Evolutionary conservation across 139 green algal species (phyloP), one percentile per base, ranked within the genome.

Genomic region (Auxenochlorella pyrenoidosa): DNA sequence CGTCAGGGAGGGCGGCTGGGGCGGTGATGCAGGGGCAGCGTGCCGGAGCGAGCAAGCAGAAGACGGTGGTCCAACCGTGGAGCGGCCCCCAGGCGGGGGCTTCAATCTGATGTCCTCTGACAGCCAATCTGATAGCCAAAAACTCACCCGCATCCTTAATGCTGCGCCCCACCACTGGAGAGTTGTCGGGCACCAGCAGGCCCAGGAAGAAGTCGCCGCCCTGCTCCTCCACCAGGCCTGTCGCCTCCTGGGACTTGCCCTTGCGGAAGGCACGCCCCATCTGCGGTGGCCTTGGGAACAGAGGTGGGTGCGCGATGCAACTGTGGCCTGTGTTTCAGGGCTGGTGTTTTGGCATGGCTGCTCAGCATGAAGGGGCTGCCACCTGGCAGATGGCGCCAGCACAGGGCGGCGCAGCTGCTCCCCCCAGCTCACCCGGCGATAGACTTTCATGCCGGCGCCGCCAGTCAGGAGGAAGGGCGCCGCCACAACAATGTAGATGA

Each of bases 171-270:
- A 87, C 66, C 16, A 84, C 75, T 5, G 92, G 85, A 28, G 90
- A 89, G 40, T 84, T 68, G 32, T 89, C 63, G 32, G 95, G 78
- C 1, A 93, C 90, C 26, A 95, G 75, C 34, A 94, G 82, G 19
- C 83, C 59, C 26, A 87, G 75, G 32, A 82, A 85, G 68, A 87
- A 87, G 68, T 87, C 82, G 22, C 47, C 68, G 12, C 82, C 81
- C 18, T 19, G n/a, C 38, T 75, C 80, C 28, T 85, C 77, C 0
- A 41, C 77, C n/a, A 68, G 1, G n/a, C 77, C 77, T 18, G 19
- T 38, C 0, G 18, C 16, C 4, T 32, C 40, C 38, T 79, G 15
- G 16, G 54, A 8, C 54, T 13, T 13, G 54, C 54, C 38, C 3
- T 41, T 12, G 13, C 38, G 30, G 73, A 83, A 70, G n/a, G 77